phyloP scores from a whole-genome alignment of 768 basidiomycete genomes.

The Candolleomyces eurysporus region DNA sequence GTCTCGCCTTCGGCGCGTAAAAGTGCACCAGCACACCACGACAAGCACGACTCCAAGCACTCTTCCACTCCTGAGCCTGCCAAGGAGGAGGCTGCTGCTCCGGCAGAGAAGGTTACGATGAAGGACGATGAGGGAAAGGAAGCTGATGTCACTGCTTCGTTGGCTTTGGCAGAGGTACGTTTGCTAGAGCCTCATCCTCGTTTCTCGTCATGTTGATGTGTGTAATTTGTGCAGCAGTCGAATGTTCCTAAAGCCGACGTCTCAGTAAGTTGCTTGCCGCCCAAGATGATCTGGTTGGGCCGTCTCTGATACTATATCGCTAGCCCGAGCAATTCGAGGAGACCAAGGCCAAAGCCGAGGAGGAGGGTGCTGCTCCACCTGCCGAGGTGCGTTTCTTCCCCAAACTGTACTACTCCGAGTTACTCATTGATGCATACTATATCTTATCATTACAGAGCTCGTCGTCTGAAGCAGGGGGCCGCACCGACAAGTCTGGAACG shows the following conservation, averaged over 20 bases:
- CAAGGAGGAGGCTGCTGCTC: slow-evolving; percentile 1
- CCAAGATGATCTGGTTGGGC: background rate
- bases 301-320: too few relatives aligned
- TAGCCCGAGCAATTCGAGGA: background rate
- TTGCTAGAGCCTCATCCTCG: slow-evolving; percentile 12
- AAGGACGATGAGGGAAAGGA: slow-evolving; percentile 40
- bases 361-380: background rate
- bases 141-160: slow-evolving; percentile 33
- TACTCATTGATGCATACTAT: too few relatives aligned
- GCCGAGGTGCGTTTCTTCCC: background rate
- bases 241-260: background rate
- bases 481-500: background rate
- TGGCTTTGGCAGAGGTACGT: slow-evolving; percentile 34
- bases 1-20: slow-evolving; percentile 40
- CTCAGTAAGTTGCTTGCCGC: background rate
- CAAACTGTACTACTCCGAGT: background rate
- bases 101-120: slow-evolving; percentile 19
- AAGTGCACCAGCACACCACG: slow-evolving; percentile 28
- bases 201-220: background rate
- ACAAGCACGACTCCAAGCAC: slow-evolving; percentile 30
- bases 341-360: background rate
- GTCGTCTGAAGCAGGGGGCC: background rate
- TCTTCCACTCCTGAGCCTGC: background rate
- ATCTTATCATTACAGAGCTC: background rate
- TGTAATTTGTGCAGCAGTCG: background rate